phyloP scores from a whole-genome alignment of 257 asterid species.

The Solanum chilense region DNA sequence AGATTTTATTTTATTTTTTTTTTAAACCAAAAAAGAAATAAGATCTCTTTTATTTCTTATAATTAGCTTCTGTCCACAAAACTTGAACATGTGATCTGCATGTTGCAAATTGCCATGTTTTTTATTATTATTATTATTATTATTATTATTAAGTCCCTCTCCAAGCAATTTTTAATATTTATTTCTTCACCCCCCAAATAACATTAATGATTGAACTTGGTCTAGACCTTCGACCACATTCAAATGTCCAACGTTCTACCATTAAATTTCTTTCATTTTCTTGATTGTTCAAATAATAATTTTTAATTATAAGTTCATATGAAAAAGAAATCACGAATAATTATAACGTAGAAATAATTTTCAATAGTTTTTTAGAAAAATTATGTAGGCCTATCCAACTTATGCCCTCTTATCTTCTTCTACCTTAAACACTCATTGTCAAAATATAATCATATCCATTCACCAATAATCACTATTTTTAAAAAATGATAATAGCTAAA shows the following conservation, averaged over 20 bases:
- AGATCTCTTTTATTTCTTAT: too few species aligned
- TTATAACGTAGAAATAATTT: background rate
- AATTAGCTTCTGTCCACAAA: background rate
- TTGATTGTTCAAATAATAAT: background rate
- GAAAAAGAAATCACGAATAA: background rate
- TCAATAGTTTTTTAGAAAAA: too few species aligned
- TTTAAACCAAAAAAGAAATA: too few species aligned
- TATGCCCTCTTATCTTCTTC: background rate
- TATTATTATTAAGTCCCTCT: background rate
- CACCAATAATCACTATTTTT: background rate
- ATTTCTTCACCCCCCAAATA: background rate
- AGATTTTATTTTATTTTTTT: background rate
- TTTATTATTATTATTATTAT: too few species aligned
- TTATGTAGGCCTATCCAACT: background rate
- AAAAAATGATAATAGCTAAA: too few species aligned
- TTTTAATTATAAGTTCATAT: background rate
- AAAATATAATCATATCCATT: too few species aligned
- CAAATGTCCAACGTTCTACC: background rate
- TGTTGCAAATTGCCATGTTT: background rate
- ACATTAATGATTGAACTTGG: background rate
- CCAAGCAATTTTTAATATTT: too few species aligned
- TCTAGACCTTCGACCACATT: background rate
- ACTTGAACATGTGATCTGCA: background rate
- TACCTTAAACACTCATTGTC: too few species aligned
- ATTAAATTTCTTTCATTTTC: background rate